Base-by-base conservation (phyloP, 495 filamentous ascomycete genomes). In the Parachaetomium inaequale region DNA sequence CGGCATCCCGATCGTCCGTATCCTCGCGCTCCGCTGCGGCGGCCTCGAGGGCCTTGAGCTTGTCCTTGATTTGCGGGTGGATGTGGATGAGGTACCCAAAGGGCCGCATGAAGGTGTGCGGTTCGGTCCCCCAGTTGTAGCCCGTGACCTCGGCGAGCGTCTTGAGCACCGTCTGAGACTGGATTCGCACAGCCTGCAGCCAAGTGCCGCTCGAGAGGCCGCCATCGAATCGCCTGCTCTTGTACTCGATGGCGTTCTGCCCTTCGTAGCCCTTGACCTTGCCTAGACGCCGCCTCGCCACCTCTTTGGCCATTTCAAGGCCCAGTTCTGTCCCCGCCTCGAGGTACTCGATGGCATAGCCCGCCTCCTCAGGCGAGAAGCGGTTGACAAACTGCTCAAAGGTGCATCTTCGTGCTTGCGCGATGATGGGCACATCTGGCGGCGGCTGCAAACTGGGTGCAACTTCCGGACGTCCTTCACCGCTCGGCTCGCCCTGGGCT, bases 321-420 rank as follows among this genome's bases (percentile, higher is more conserved):
- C 47, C 47, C 3, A 50, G 47, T 11, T 50, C 25, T 5, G 23
- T 31, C 12, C 47, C 47, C 2, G 47, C 23, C 26, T 50, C 47
- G 26, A 50, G 47, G 47, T 50, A 50, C 12, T 50, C 47, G 47
- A 50, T 50, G 26, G 47, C 47, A n/a, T 50, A 50, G 4, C 47
- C 23, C 7, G 11, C 47, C 11, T 50, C 47, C n/a, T 50, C 47
- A 3, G 47, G 47, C 12, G 47, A 26, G 12, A 50, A 50, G 25
- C 47, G 47, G 47, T 50, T 50, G 23, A 50, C 47, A 31, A 50
- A 50, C 12, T 50, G 47, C 47, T 50, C 47, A 31, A 50, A 31
- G 11, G 23, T 50, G 47, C 47, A 50, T 31, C 15, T 29, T 3
- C 47, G 25, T 17, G 47, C 47, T 31, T 50, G 11, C 0, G 47